Percentiles rank a stretch among this genome's conserved stretches.
These are phyloP conservation scores for Gracilaria gracilis DNA, from an alignment of 23 red algal species.

Conservation along the genomic window DNA sequence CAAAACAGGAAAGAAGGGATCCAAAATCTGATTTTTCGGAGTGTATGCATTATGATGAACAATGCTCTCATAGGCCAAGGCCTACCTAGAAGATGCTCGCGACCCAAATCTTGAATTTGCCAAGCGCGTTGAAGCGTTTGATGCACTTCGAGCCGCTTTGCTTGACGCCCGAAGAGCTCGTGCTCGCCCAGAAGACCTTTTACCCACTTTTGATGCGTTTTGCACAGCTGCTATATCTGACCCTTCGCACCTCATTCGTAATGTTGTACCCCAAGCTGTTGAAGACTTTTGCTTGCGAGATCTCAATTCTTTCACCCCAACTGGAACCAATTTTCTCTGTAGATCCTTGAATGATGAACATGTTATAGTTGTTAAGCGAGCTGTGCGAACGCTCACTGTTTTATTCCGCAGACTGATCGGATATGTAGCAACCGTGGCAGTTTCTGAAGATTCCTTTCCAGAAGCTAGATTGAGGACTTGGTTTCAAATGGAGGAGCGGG, in stretches of 20 bases:
- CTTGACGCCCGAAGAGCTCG: constrained; percentile 67
- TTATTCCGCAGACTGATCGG: constrained; percentile 73
- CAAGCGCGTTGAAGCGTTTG: constrained; percentile 53
- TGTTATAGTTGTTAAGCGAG: constrained; percentile 48
- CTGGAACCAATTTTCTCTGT: constrained; percentile 43
- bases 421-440: constrained; percentile 29
- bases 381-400: constrained; percentile 54
- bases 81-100: constrained; percentile 58
- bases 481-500: constrained; percentile 60
- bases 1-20: too few relatives aligned
- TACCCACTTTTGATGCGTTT: constrained; percentile 36
- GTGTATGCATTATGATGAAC: too few relatives aligned
- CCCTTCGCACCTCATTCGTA: constrained; percentile 48
- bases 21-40: too few relatives aligned
- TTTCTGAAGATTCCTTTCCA: constrained; percentile 46
- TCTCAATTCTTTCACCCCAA: constrained; percentile 39
- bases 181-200: constrained; percentile 36
- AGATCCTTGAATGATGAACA: constrained; percentile 62
- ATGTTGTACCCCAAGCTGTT: constrained; percentile 44
- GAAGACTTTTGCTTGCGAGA: constrained; percentile 65
- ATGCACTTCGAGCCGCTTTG: constrained; percentile 39
- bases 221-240: constrained; percentile 45
- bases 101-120: constrained; percentile 33
- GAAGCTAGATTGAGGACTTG: constrained; percentile 44
- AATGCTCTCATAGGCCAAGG: too few relatives aligned